Conservation (phyloP, 2,329 filamentous ascomycete genomes). For the Clonostachys chloroleuca region DNA sequence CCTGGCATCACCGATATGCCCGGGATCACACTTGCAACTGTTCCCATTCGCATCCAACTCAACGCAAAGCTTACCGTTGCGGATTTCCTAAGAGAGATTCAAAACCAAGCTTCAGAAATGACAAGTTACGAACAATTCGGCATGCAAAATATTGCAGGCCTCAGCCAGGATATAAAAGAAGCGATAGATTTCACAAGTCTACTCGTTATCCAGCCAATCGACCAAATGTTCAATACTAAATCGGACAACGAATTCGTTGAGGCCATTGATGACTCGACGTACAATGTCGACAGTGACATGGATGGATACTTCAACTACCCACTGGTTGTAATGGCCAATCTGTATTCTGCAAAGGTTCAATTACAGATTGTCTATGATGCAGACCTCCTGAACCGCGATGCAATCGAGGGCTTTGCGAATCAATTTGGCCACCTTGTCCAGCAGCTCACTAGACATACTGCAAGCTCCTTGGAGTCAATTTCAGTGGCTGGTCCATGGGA, state of each 20-base stretch:
- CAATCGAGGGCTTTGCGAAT: background rate
- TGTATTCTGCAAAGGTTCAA: background rate
- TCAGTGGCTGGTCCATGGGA: conserved; percentile 2
- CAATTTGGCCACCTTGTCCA: conserved; percentile 2
- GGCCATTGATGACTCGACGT: background rate
- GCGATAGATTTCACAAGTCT: conserved; percentile 9
- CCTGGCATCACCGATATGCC: conserved; percentile 3
- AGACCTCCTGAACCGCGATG: background rate
- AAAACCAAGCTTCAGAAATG: conserved; percentile 4
- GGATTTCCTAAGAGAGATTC: conserved; percentile 4
- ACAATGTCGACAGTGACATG: background rate
- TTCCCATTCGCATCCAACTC: conserved; percentile 6
- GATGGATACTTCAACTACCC: conserved; percentile 1
- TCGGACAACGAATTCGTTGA: background rate
- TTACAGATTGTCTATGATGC: conserved; percentile 2
- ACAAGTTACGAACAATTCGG: conserved; percentile 10
- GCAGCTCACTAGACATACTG: background rate
- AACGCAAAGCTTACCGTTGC: conserved; percentile 3
- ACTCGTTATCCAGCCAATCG: conserved; percentile 6
- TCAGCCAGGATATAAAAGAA: conserved; percentile 3
- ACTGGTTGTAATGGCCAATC: background rate
- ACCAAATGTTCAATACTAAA: background rate
- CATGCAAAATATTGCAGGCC: conserved; percentile 8
- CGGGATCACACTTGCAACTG: conserved; percentile 7
- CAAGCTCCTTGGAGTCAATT: background rate